phyloP scores from a whole-genome alignment of 768 basidiomycete species.

The Baorangia bicolor region DNA sequence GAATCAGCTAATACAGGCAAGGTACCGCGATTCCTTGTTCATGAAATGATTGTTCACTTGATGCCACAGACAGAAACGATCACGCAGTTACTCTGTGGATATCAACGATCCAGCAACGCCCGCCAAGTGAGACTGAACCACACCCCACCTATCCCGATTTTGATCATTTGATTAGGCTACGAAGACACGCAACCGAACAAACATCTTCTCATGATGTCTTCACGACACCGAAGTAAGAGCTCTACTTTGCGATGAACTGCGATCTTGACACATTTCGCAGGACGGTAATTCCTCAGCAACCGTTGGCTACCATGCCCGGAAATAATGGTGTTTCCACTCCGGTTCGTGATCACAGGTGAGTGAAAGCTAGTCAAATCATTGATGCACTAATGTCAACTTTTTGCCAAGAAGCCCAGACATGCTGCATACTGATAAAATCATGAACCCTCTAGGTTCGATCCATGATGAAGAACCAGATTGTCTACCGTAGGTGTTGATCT shows the following conservation, averaged over 20 bases:
- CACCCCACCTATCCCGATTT: not conserved
- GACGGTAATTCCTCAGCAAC: not conserved
- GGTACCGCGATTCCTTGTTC: constrained; percentile 2
- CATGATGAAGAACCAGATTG: constrained; percentile 15
- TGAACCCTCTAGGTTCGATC: not conserved
- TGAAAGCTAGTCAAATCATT: not conserved
- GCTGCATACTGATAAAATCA: not conserved
- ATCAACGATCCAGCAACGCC: constrained; percentile 10
- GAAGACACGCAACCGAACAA: constrained; percentile 2
- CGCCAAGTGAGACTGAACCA: constrained; percentile 20
- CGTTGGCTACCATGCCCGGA: not conserved
- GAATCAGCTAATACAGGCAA: constrained; percentile 17
- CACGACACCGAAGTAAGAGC: constrained; percentile 4
- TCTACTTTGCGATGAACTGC: not conserved
- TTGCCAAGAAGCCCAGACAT: constrained; percentile 6
- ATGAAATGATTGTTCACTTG: not conserved
- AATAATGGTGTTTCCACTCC: not conserved
- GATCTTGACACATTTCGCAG: not conserved
- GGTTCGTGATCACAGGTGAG: constrained; percentile 10
- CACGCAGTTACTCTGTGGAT: constrained; percentile 21
- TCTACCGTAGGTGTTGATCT: constrained; percentile 17
- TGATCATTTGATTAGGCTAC: constrained; percentile 1
- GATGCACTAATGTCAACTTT: not conserved
- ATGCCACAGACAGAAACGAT: constrained; percentile 23
- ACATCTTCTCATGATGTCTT: constrained; percentile 3